Base-by-base conservation (phyloP, 306 rosid species). In the Senna siamea region DNA sequence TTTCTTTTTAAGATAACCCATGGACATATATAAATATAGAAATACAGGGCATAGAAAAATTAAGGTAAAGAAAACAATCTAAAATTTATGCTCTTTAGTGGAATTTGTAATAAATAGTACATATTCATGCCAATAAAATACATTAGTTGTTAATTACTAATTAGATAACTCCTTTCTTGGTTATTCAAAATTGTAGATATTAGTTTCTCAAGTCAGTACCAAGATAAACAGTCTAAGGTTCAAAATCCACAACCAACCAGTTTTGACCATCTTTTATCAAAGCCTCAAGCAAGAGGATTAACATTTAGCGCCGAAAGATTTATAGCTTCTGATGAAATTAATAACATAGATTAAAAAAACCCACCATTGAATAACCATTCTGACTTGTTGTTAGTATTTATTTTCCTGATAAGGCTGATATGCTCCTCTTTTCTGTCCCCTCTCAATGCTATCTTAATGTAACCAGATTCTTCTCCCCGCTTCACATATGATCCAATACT, bases 281-380 rank as follows among this genome's bases (percentile, higher is more conserved):
- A 73, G 66, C 34, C 64, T 58, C 63, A 52, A 68, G 55, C 69
- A 79, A 57, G 28, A 75, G 63, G 71, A 38, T n/a, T 64, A 52
- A 34, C 51, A 57, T 40, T 53, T n/a, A n/a, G 66, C 17, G 43
- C 37, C 51, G 54, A 50, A 73, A 60, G 44, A 63, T 32, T 28
- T 38, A 5, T 62, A 38, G 72, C 63, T 47, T 61, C 64, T 41
- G 41, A 57, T 34, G 30, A 48, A 72, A 48, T 18, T 34, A 18
- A 8, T 22, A 70, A 15, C 44, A 30, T 58, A 12, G 23, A 60
- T 32, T 10, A 37, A 22, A 37, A 72, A 56, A 73, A 7, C 82
- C 80, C 53, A 94, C 98, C 98, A 54, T 89, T 87, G 66, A 87
- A 70, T 70, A 83, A 71, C 98, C 98, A 94, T 78, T 91, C 98